Percentiles rank a stretch among this genome's conserved stretches.
Conservation (phyloP, 805 yeast genomes). For the Komagataella kurtzmanii region DNA sequence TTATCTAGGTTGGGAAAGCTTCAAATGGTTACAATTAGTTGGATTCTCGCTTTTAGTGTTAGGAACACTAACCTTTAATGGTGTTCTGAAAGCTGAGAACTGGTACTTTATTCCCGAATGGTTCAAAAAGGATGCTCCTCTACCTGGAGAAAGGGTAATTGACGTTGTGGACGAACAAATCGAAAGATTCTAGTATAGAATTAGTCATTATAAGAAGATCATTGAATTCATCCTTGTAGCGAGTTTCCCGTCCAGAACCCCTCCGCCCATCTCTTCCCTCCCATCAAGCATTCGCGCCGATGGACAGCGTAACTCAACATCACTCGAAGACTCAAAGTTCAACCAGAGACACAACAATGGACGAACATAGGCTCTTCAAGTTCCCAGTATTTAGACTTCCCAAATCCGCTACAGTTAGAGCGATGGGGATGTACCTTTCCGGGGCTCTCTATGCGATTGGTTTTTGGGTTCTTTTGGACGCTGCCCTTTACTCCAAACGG, state of each 20-base stretch:
- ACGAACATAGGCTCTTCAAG: constrained; percentile 43
- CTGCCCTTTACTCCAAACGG: constrained; percentile 74
- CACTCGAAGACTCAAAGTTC: background rate
- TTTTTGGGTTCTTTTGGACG: constrained; percentile 81
- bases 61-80: constrained; percentile 68
- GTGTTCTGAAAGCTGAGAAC: constrained; percentile 41
- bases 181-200: constrained; percentile 16
- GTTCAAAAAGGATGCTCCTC: constrained; percentile 20
- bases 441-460: constrained; percentile 77
- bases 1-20: constrained; percentile 62
- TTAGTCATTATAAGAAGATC: background rate
- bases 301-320: background rate
- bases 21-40: constrained; percentile 42
- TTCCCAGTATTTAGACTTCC: constrained; percentile 54
- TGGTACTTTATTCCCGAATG: constrained; percentile 32
- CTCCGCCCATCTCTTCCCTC: background rate
- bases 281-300: background rate
- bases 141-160: constrained; percentile 9
- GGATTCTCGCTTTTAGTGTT: constrained; percentile 54
- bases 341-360: constrained; percentile 14
- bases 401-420: constrained; percentile 54
- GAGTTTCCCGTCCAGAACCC: background rate
- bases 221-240: background rate
- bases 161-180: constrained; percentile 27
- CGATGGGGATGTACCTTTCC: constrained; percentile 64